Conservation (phyloP, 768 basidiomycete genomes). For the Phylloporus sp. region DNA sequence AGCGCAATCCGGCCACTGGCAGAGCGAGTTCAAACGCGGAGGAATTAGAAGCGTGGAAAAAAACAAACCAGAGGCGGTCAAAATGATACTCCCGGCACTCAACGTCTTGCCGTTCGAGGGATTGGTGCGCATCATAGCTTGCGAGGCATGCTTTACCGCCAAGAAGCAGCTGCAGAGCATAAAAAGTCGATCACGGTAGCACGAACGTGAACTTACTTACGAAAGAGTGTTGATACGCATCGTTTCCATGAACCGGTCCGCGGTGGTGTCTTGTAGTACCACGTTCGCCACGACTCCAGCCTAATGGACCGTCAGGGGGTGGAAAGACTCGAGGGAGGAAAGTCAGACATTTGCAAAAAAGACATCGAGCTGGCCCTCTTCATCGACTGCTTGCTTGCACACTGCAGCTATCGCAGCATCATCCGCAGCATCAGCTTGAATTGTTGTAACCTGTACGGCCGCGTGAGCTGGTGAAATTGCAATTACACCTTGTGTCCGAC, state of each 20-base stretch:
- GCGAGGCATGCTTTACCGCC: conserved; percentile 80
- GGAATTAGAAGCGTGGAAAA: not conserved
- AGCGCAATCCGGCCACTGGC: conserved; percentile 77
- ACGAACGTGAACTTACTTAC: conserved; percentile 30
- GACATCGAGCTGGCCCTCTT: conserved; percentile 84
- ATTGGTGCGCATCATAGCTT: conserved; percentile 71
- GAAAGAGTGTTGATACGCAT: conserved; percentile 75
- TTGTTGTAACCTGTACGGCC: conserved; percentile 62
- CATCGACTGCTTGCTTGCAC: conserved; percentile 67
- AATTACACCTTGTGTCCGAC: conserved; percentile 32
- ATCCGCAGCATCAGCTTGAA: conserved; percentile 82
- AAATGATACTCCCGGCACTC: conserved; percentile 76
- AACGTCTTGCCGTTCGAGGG: conserved; percentile 61
- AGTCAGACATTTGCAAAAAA: conserved; percentile 87
- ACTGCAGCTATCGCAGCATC: conserved; percentile 60
- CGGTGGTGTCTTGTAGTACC: conserved; percentile 48
- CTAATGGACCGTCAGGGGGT: conserved; percentile 33
- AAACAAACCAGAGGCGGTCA: conserved; percentile 75
- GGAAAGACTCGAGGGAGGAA: not conserved
- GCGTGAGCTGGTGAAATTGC: conserved; percentile 9
- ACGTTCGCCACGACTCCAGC: conserved; percentile 56
- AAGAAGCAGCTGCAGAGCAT: conserved; percentile 70
- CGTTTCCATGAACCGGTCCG: conserved; percentile 65
- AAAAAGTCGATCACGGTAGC: conserved; percentile 1
- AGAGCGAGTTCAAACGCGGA: conserved; percentile 3